These are phyloP conservation scores for Henckelia pumila DNA, from an alignment of 257 asterid genomes.

Conservation along the genomic window DNA sequence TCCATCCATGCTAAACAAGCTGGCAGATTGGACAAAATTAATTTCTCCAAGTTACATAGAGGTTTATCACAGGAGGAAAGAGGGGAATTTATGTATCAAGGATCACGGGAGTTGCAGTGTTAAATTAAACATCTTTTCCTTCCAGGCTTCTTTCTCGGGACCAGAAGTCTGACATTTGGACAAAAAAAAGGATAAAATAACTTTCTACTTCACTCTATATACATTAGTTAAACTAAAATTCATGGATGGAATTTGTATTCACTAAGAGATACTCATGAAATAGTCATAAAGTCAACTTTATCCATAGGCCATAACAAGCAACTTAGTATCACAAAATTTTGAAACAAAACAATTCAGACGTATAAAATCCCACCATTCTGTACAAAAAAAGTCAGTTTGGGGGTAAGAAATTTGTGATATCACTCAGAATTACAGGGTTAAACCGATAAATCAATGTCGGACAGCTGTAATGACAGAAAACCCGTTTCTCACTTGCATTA, in stretches of 20 bases:
- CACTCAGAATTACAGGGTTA: not conserved
- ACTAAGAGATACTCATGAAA: not conserved
- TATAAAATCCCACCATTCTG: not conserved
- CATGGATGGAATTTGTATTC: not conserved
- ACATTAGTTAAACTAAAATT: too few relatives aligned
- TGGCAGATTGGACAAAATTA: conserved; percentile 35
- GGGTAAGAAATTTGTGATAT: not conserved
- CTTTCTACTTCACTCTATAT: not conserved
- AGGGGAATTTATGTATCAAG: conserved; percentile 10
- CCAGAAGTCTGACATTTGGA: not conserved
- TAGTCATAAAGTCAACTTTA: too few relatives aligned
- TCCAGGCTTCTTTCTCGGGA: not conserved
- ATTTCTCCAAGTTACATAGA: conserved; percentile 19
- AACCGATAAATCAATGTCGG: not conserved
- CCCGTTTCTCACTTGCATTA: not conserved
- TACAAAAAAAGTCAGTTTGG: not conserved
- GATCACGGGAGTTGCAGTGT: conserved; percentile 2
- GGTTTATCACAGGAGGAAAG: not conserved
- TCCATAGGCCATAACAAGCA: not conserved
- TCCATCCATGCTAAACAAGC: conserved; percentile 99
- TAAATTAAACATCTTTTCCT: not conserved
- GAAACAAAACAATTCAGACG: not conserved
- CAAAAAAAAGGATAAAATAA: not conserved
- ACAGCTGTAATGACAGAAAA: not conserved
- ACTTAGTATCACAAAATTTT: not conserved